Evolutionary conservation across 1,284 basidiomycete species (phyloP), one percentile per base, ranked within the genome.

Genomic region (Cutaneotrichosporon sp.): DNA sequence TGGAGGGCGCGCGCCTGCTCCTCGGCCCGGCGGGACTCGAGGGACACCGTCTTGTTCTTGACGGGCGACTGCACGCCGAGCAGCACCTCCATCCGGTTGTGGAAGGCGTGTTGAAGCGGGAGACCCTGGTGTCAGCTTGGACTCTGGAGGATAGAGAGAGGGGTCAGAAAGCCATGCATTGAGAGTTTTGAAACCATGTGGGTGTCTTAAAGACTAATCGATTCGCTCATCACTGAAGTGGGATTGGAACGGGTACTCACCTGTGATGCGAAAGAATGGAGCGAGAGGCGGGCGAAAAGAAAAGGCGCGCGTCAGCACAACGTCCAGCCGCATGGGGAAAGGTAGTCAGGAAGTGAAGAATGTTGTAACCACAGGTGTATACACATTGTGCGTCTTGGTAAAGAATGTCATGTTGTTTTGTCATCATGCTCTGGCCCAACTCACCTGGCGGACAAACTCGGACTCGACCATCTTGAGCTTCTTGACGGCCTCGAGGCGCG

Each of bases 121-220:
- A 75, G 18, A 36, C 55, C 57, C 74, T 79, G 64, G 31, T 58
- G 62, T 69, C 61, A 70, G 67, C 67, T 52, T 38, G 27, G n/a
- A 54, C 34, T 24, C 43, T 7, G 42, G 20, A 22, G 25, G 20
- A 20, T 3, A 38, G 47, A 31, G 18, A 24, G 22, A 22, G 49
- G 67, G 57, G 65, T 80, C 77, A 80, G 77, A 72, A 78, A 62
- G 75, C 76, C 73, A 78, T 77, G 74, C 73, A 78, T 78, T 64
- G 64, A 62, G 64, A 63, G 64, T 58, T 72, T 73, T 74, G 66
- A 69, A 79, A 79, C 79, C 77, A 79, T 74, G 71, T 69, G 63
- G 67, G 38, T 53, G 79, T 80, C 78, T 80, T 79, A 67, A 80
- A 80, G 79, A 79, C 77, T 80, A 80, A 80, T 79, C 79, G 76